Conservation (phyloP, 805 yeast genomes). For the fission yeast (Schizosaccharomyces pombe) region DNA sequence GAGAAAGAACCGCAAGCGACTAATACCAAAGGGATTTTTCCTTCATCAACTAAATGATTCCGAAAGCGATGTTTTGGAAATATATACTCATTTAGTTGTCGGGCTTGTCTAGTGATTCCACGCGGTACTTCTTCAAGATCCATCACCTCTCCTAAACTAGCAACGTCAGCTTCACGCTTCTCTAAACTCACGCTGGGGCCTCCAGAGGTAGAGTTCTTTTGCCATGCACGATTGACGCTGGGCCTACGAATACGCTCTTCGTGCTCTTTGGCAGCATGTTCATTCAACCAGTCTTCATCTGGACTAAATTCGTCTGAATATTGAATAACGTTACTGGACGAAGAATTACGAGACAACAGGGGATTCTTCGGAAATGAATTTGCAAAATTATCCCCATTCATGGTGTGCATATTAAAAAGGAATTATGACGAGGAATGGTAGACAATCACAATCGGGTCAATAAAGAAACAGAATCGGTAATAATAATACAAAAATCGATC, state of each 20-base stretch:
- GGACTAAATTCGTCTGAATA: neutral
- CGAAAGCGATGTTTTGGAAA: slow-evolving; percentile 70
- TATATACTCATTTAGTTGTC: slow-evolving; percentile 35
- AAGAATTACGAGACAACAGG: too few species aligned
- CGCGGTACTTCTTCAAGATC: slow-evolving; percentile 93
- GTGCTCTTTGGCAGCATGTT: neutral
- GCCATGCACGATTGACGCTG: neutral
- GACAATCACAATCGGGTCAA: too few species aligned
- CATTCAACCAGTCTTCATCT: neutral
- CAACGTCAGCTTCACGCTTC: too few species aligned
- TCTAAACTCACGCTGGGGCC: too few species aligned
- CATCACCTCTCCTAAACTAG: neutral
- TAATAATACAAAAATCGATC: too few species aligned
- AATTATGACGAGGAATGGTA: too few species aligned
- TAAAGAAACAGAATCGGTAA: too few species aligned
- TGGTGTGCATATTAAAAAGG: too few species aligned
- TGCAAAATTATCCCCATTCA: too few species aligned
- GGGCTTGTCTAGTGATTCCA: slow-evolving; percentile 76
- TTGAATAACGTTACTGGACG: neutral
- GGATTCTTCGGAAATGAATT: too few species aligned
- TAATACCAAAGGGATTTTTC: slow-evolving; percentile 70
- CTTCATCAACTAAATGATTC: slow-evolving; percentile 39
- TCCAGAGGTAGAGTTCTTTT: too few species aligned
- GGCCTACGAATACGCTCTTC: neutral
- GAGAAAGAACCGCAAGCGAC: slow-evolving; percentile 96